Evolutionary conservation across 2,329 filamentous ascomycete genomes (phyloP).

Genomic region (Didymella keratinophila): DNA sequence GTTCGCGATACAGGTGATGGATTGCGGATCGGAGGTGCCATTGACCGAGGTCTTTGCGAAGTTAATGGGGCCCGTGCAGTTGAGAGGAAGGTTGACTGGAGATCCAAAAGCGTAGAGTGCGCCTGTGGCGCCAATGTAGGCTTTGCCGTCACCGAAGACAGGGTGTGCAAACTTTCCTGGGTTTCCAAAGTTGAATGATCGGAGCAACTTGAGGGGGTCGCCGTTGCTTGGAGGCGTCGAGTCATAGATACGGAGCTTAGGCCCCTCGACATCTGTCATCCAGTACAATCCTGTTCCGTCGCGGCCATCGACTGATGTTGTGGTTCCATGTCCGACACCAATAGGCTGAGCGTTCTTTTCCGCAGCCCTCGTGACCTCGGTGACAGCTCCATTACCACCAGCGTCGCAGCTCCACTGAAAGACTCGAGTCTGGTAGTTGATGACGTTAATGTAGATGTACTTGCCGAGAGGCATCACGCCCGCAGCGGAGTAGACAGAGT

Average conservation of each 20-base stretch:
- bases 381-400: conserved; percentile 60
- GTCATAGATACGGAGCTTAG: conserved; percentile 62
- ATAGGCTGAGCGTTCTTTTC: conserved; percentile 62
- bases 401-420: conserved; percentile 65
- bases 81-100: conserved; percentile 62
- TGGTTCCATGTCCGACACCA: conserved; percentile 65
- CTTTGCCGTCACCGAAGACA: conserved; percentile 64
- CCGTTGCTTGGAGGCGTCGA: conserved; percentile 56
- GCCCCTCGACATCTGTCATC: conserved; percentile 64
- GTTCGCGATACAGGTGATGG: conserved; percentile 60
- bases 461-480: conserved; percentile 58
- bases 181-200: conserved; percentile 61
- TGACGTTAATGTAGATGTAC: conserved; percentile 61
- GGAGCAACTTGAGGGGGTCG: conserved; percentile 58
- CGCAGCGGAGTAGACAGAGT: conserved; percentile 59
- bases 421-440: conserved; percentile 63
- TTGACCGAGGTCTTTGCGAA: conserved; percentile 59
- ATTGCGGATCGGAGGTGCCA: conserved; percentile 41
- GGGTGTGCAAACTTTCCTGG: conserved; percentile 66
- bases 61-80: conserved; percentile 60
- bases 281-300: conserved; percentile 65
- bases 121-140: conserved; percentile 64
- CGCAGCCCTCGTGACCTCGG: conserved; percentile 61
- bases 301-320: conserved; percentile 63
- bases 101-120: conserved; percentile 65